phyloP scores from a whole-genome alignment of 2,329 filamentous ascomycete species.

The Diaporthe sp. region DNA sequence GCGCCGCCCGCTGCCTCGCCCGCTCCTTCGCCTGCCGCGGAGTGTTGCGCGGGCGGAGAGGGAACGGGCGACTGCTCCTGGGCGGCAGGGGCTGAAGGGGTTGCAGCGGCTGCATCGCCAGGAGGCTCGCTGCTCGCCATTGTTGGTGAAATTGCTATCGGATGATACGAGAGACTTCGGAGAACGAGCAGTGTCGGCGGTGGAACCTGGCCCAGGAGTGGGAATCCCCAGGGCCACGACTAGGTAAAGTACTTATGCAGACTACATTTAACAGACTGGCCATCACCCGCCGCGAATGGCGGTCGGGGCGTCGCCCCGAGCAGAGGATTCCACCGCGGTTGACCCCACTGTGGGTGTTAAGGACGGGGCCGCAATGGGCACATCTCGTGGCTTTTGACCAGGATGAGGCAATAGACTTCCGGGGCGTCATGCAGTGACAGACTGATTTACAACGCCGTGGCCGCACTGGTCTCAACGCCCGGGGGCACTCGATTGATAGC shows the following conservation, averaged over 20 bases:
- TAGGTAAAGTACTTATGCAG: constrained; percentile 14
- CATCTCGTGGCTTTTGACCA: constrained; percentile 27
- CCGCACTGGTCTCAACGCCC: neutral
- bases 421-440: neutral
- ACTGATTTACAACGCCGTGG: neutral
- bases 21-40: constrained; percentile 5
- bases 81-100: neutral
- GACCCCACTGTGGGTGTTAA: constrained; percentile 12
- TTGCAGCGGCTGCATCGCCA: neutral
- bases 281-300: constrained; percentile 11
- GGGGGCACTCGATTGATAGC: constrained; percentile 1
- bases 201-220: neutral
- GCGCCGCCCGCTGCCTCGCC: neutral
- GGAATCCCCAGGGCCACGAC: neutral
- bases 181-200: constrained; percentile 2
- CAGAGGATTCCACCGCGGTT: constrained; percentile 10
- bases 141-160: neutral
- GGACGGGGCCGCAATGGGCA: neutral
- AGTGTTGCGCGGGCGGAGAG: constrained; percentile 1
- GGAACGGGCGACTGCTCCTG: neutral
- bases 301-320: constrained; percentile 20
- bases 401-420: constrained; percentile 3
- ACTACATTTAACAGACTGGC: constrained; percentile 6
- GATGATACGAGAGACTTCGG: neutral
- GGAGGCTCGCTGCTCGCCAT: constrained; percentile 32